Conservation (phyloP, 495 filamentous ascomycete species). For the Opeltia flavorubescens region DNA sequence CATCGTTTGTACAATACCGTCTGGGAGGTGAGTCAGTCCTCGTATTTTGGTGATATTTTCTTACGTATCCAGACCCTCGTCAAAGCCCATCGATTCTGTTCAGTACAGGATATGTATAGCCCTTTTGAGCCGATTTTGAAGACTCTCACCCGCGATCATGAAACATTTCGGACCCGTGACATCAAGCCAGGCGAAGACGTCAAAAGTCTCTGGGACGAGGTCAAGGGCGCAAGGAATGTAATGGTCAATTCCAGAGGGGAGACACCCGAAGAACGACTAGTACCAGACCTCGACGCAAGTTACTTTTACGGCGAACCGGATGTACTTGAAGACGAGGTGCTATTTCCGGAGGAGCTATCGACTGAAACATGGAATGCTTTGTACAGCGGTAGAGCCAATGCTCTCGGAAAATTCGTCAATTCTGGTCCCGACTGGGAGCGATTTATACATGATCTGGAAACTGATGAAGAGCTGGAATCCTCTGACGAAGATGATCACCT, state of each 20-base stretch:
- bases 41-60: not conserved
- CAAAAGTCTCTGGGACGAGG: slow-evolving; percentile 25
- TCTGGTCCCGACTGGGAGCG: slow-evolving; percentile 15
- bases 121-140: slow-evolving; percentile 23
- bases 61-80: slow-evolving; percentile 19
- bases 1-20: slow-evolving; percentile 18
- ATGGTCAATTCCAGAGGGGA: slow-evolving; percentile 13
- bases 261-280: slow-evolving; percentile 1
- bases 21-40: slow-evolving; percentile 15
- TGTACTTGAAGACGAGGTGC: slow-evolving; percentile 28
- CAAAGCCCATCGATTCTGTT: slow-evolving; percentile 23
- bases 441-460: slow-evolving; percentile 18
- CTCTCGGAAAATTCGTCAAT: slow-evolving; percentile 22
- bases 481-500: slow-evolving; percentile 11
- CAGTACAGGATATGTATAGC: slow-evolving; percentile 19
- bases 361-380: slow-evolving; percentile 18
- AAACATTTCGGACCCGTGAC: slow-evolving; percentile 25
- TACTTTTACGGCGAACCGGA: slow-evolving; percentile 32
- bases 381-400: slow-evolving; percentile 24
- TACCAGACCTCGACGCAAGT: slow-evolving; percentile 11
- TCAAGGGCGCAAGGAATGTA: slow-evolving; percentile 15
- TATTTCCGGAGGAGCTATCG: slow-evolving; percentile 29
- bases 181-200: slow-evolving; percentile 26
- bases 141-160: slow-evolving; percentile 23
- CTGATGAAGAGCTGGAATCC: slow-evolving; percentile 3